Evolutionary conservation across 1,284 basidiomycete species (phyloP), one percentile per base, ranked within the genome.

Genomic region (Meripilus lineatus): DNA sequence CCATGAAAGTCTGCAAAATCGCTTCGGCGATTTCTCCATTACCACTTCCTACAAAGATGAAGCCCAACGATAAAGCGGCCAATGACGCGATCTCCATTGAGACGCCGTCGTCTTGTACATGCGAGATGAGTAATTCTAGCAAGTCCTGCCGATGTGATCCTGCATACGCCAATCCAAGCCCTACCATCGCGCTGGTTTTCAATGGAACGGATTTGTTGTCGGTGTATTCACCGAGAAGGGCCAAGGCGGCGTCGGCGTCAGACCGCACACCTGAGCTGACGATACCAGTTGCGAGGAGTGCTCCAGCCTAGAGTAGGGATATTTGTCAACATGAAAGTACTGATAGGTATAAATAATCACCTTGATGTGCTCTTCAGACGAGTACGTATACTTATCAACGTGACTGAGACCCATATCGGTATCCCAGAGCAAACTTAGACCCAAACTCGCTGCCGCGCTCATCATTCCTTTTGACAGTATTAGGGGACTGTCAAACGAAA

Each of bases 331-430:
- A 13, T 38, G 13, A 22, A 24, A 17, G 15, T 21, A 42, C 10
- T 41, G 24, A 10, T 13, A 17, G 21, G 6, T 32, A 45, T 23
- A 35, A 3, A 7, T 3, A 22, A 51, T 28, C 52, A 79, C 84
- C 72, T 98, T 98, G 75, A 99, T 97, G 63, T 94, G 78, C 64
- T 99, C 96, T 58, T 99, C 95, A 6, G 87, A 70, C 0, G 92
- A 93, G 67, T 99, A 99, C 3, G 94, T 93, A 70, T 97, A 99
- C 68, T 94, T 97, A 74, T 99, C 96, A 53, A 98, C 88, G 57
- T 95, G 90, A 62, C 84, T 88, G 45, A 99, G 75, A 58, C 96
- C 96, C 47, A 88, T 78, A 49, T 99, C 96, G 22, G 92, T 92
- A 64, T 99, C 94, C 96, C 96, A 99, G 2, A 99, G 73, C 54